Evolutionary conservation across 2,329 filamentous ascomycete species (phyloP), one percentile per base, ranked within the genome.

Genomic region (Elsinoe ampelina): DNA sequence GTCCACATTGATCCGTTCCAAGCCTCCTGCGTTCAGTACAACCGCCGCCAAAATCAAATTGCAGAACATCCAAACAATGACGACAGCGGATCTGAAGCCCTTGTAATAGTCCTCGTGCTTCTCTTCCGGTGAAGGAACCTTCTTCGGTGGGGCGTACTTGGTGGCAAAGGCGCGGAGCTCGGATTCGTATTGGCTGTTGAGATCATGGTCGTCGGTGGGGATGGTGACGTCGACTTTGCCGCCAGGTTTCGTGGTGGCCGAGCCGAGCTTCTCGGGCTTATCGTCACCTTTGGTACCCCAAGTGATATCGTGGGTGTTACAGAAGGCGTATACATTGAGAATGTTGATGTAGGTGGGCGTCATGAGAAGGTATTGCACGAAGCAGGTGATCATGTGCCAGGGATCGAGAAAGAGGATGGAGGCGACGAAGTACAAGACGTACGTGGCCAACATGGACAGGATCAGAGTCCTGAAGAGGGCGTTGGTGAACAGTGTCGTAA

Each of bases 201-300:
- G 79, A 72, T 97, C 93, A 42, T 87, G 88, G 66, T 97, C 93
- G 64, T 97, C 93, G 4, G 91, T 91, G 1, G 85, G 85, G 39
- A 87, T 85, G 58, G 82, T 80, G 60, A 98, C 84, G 63, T 97
- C 91, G 61, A 95, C 93, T 77, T 97, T 96, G 64, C 91, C 93
- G 63, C 89, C 92, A 43, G 95, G 87, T 71, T 96, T 95, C 55
- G 91, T 86, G 64, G 85, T 91, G 64, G 93, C 92, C 0, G 85
- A 89, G 1, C 89, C 89, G 55, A 96, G 81, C 67, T 92, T 91
- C 65, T 95, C 90, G 5, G 92, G 80, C 72, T 95, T 96, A 74
- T 96, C 92, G 70, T 97, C 93, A 65, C 93, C 93, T 73, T 97
- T 98, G 41, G 93, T 98, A 67, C 91, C 91, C 91, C 91, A 96